Conservation (phyloP, 371 early-diverging fungal species). For the Entomophthora muscae region DNA sequence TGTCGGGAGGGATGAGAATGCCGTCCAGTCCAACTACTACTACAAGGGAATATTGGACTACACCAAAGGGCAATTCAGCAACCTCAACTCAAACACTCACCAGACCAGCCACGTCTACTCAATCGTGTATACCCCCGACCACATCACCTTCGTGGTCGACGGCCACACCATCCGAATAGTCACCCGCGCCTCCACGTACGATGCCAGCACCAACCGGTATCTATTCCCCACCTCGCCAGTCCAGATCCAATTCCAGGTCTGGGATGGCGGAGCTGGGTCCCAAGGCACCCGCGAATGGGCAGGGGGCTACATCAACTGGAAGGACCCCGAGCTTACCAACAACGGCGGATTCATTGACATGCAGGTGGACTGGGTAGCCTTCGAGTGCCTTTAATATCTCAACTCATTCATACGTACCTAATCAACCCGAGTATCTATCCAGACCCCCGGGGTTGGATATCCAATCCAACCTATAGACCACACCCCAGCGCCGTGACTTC, state of each 20-base stretch:
- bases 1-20: slow-evolving; percentile 28
- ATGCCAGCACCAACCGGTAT: too few relatives aligned
- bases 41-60: slow-evolving; percentile 30
- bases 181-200: too few relatives aligned
- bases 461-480: too few relatives aligned
- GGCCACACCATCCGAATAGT: slow-evolving; percentile 25
- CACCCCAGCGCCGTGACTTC: too few relatives aligned
- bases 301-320: slow-evolving; percentile 41
- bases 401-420: too few relatives aligned
- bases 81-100: slow-evolving; percentile 13
- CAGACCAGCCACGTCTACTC: slow-evolving; percentile 18
- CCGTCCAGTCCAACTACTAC: slow-evolving; percentile 48
- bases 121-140: slow-evolving; percentile 34
- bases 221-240: slow-evolving; percentile 32
- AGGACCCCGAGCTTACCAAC: neutral
- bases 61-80: slow-evolving; percentile 16
- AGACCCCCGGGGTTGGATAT: too few relatives aligned
- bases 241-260: slow-evolving; percentile 36
- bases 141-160: slow-evolving; percentile 31
- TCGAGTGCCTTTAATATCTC: too few relatives aligned
- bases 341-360: neutral
- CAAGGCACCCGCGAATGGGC: slow-evolving; percentile 45
- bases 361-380: too few relatives aligned
- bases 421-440: too few relatives aligned
- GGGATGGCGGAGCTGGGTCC: slow-evolving; percentile 44